A percentile compares a stretch with the other conserved stretches of the same genome.
phyloP scores from a whole-genome alignment of 2,329 filamentous ascomycete genomes.

The Aspergillus proliferans region DNA sequence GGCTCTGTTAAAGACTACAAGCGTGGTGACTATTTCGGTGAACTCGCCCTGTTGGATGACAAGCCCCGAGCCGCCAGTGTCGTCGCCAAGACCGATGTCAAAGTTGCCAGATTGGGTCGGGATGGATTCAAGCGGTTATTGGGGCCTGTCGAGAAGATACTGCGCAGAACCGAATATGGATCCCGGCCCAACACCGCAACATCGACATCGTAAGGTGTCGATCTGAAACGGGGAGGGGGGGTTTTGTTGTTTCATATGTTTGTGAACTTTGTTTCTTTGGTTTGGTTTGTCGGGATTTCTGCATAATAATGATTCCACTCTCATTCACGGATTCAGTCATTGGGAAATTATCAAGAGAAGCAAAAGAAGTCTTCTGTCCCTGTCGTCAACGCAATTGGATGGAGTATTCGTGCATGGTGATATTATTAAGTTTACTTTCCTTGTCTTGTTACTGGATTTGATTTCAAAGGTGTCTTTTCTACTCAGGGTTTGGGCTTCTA shows the following conservation, averaged over 20 bases:
- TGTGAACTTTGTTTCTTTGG: background rate
- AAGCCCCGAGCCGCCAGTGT: conserved; percentile 87
- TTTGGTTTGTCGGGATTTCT: background rate
- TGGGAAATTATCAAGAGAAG: background rate
- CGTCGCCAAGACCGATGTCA: conserved; percentile 76
- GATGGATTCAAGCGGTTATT: conserved; percentile 90
- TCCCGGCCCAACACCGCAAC: conserved; percentile 15
- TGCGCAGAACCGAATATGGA: conserved; percentile 60
- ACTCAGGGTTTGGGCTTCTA: background rate
- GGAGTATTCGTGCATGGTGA: background rate
- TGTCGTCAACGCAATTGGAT: background rate
- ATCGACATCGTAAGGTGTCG: conserved; percentile 18
- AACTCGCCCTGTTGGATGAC: conserved; percentile 88
- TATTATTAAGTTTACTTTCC: background rate
- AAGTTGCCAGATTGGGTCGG: conserved; percentile 87
- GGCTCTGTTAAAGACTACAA: conserved; percentile 71
- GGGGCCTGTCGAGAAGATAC: conserved; percentile 87
- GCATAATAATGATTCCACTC: background rate
- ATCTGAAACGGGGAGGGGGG: background rate
- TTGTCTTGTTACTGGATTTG: background rate
- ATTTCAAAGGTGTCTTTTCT: background rate
- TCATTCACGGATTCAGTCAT: background rate
- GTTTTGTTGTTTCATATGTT: background rate
- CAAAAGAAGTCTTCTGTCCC: background rate
- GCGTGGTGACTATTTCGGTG: conserved; percentile 96